These are phyloP conservation scores for Emergomyces africanus DNA, from an alignment of 2,329 filamentous ascomycete species.

Conservation along the genomic window DNA sequence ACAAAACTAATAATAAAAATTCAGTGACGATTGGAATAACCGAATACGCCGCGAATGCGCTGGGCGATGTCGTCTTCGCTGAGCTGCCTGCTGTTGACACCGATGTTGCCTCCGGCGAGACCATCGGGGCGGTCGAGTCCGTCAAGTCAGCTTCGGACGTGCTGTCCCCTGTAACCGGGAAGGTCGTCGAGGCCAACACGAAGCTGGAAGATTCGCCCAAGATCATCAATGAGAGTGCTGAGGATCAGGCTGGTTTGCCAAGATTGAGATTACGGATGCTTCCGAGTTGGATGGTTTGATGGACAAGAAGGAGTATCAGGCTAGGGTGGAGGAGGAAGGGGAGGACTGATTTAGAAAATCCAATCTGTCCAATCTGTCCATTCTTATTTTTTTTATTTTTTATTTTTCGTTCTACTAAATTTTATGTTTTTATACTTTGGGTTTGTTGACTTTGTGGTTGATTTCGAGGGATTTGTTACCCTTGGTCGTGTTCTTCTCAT, in stretches of 20 bases:
- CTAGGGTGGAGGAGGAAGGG: slow-evolving; percentile 48
- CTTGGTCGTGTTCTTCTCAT: neutral
- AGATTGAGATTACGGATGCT: slow-evolving; percentile 61
- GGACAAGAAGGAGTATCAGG: slow-evolving; percentile 64
- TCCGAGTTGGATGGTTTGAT: slow-evolving; percentile 65
- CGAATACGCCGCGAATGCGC: slow-evolving; percentile 76
- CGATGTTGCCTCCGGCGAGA: slow-evolving; percentile 61
- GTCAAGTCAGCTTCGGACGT: slow-evolving; percentile 99
- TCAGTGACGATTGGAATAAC: slow-evolving; percentile 68
- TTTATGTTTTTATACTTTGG: neutral
- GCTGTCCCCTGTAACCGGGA: slow-evolving; percentile 72
- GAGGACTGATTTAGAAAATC: neutral
- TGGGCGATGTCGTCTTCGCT: slow-evolving; percentile 95
- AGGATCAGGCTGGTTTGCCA: slow-evolving; percentile 86
- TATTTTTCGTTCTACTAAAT: too few relatives aligned
- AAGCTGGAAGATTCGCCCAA: slow-evolving; percentile 72
- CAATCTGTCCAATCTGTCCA: too few relatives aligned
- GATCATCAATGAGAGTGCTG: slow-evolving; percentile 79
- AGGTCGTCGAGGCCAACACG: slow-evolving; percentile 59
- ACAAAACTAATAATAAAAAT: neutral
- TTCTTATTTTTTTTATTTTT: neutral
- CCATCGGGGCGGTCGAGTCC: slow-evolving; percentile 89
- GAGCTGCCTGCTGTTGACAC: slow-evolving; percentile 68
- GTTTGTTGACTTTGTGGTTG: neutral
- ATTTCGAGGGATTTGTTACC: neutral